Evolutionary conservation across 1,139 yeast species (phyloP), one percentile per base, ranked within the genome.

Genomic region (Debaryomyces sp.): DNA sequence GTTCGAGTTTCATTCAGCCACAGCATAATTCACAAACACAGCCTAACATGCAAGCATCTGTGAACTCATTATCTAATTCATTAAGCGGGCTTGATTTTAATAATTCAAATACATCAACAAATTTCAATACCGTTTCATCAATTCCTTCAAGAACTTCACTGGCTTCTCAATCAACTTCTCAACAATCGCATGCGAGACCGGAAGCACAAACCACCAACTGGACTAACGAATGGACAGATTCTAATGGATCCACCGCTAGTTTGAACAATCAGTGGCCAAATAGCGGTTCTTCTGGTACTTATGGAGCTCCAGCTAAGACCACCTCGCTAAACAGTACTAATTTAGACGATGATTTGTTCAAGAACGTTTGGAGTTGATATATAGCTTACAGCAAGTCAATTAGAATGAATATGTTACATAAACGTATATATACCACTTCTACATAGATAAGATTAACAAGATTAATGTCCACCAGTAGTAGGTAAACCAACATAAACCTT

Each of bases 401-500:
- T 30, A 23, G 9, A 9, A 43, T 13, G 26, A 41, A 29, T 23
- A 46, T 15, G 29, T 35, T 45, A 41, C 13, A 32, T 33, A 15
- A 21, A 7, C 29, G 29, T 29, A 40, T 32, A 32, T 22, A 36
- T 37, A 37, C 24, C 24, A 32, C 21, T 24, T 33, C 41, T 33
- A 44, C 34, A 49, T 49, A 47, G 21, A 42, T 15, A 29, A 29
- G 21, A 13, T 26, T 35, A 10, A 12, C 26, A 44, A 35, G 34
- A 18, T 53, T 66, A 81, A 62, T 80, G 84, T 46, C 89, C 86
- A 55, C 92, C 94, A 26, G 96, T 86, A 37, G 98, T 89, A 64
- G 98, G 97, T 61, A 92, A 81, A 10, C 97, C 98, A 53, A 89
- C 83, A 60, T 81, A 81, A 26, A 89, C 95, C 76, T 92, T 92